phyloP scores from a whole-genome alignment of 768 basidiomycete genomes.

The Tylopilus rubrobrunneus region DNA sequence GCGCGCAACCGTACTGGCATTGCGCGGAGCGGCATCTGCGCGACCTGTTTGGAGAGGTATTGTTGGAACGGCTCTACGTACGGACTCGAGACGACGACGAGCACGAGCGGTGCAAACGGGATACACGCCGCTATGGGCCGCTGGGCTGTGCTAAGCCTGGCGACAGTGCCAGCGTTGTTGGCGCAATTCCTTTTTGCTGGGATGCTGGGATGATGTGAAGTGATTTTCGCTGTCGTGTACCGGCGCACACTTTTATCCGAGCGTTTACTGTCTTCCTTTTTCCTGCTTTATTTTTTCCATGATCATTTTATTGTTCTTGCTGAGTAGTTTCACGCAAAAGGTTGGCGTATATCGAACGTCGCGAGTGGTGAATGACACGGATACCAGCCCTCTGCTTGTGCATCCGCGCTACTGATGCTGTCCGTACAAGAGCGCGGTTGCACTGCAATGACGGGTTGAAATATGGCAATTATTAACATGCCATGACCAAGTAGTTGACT shows the following conservation, averaged over 20 bases:
- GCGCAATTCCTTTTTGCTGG: not conserved
- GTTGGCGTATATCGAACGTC: too few species aligned
- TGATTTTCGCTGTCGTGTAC: not conserved
- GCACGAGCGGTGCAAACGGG: too few species aligned
- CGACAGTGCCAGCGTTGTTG: not conserved
- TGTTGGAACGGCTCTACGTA: slow-evolving; percentile 10
- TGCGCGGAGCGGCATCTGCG: slow-evolving; percentile 18
- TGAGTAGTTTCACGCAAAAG: too few species aligned
- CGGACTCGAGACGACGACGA: not conserved
- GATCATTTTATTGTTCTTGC: too few species aligned
- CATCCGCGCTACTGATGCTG: too few species aligned
- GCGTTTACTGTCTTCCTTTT: not conserved
- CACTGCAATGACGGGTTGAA: too few species aligned
- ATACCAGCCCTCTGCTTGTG: too few species aligned
- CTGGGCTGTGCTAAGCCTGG: not conserved
- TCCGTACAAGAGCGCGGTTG: too few species aligned
- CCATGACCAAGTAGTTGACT: too few species aligned
- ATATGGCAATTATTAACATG: too few species aligned
- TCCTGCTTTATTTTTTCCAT: not conserved
- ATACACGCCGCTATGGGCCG: too few species aligned
- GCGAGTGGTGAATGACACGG: too few species aligned
- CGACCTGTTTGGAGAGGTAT: slow-evolving; percentile 17
- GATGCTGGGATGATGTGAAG: not conserved
- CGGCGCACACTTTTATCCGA: not conserved
- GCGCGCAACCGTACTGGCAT: not conserved